phyloP scores from a whole-genome alignment of 768 basidiomycete genomes.

The Mycena filopes region DNA sequence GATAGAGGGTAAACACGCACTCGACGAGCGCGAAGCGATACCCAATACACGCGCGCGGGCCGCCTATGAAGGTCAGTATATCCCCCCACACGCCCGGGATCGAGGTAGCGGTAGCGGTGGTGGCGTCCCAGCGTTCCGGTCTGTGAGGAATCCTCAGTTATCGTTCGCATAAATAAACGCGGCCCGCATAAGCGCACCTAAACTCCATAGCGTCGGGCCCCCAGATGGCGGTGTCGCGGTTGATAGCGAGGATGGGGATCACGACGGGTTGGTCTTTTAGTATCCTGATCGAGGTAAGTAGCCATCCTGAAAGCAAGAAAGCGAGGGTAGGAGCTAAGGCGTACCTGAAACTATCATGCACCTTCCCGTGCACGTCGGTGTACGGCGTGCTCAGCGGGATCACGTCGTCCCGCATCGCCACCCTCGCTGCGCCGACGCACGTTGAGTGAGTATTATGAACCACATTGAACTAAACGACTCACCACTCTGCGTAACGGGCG shows the following conservation, averaged over 20 bases:
- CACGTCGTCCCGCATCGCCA: slow-evolving; percentile 46
- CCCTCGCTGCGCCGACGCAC: too few species aligned
- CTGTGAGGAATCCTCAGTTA: too few species aligned
- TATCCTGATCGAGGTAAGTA: background rate
- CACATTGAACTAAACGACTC: too few species aligned
- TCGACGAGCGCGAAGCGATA: slow-evolving; percentile 17
- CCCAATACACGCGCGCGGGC: slow-evolving; percentile 57
- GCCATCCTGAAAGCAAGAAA: too few species aligned
- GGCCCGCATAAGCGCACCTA: too few species aligned
- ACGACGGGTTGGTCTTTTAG: slow-evolving; percentile 4
- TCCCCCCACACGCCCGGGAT: too few species aligned
- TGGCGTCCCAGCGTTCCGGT: too few species aligned
- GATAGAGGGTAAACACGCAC: too few species aligned
- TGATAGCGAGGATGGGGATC: slow-evolving; percentile 39
- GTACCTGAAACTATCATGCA: slow-evolving; percentile 37
- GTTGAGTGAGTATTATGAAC: too few species aligned
- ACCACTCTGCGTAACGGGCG: slow-evolving; percentile 3
- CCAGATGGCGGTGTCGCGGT: slow-evolving; percentile 52
- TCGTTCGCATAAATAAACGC: too few species aligned
- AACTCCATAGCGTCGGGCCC: slow-evolving; percentile 50
- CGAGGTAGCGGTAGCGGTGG: too few species aligned
- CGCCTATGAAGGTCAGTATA: slow-evolving; percentile 22
- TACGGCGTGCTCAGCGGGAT: slow-evolving; percentile 47
- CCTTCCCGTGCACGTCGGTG: slow-evolving; percentile 41
- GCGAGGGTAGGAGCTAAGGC: too few species aligned